Evolutionary conservation across 345 rosid species (phyloP), one percentile per base, ranked within the genome.

Genomic region (Ceriops zippeliana): DNA sequence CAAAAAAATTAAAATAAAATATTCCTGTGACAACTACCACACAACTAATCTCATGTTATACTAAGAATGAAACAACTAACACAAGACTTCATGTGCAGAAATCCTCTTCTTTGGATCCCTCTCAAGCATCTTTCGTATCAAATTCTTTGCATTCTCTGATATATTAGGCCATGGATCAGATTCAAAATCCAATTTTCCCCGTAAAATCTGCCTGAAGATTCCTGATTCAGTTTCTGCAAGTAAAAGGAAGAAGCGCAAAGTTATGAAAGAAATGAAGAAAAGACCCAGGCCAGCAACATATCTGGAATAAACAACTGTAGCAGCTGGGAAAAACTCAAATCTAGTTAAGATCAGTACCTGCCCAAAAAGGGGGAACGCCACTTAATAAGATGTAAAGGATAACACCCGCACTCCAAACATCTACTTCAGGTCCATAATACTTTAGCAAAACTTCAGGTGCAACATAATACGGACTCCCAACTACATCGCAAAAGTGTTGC

Each of bases 281-380:
- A 17, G 35, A 1, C 42, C 51, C 28, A 58, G 27, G 17, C 15
- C 22, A 20, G 32, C 52, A 21, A 63, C 24, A 21, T 1, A 61
- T 10, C 19, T 58, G 22, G 35, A 70, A 51, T 51, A 8, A 27
- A 26, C 17, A 75, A 66, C 21, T 56, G 17, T 26, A 11, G 61
- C 31, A 31, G 66, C 62, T 35, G 26, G 62, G 21, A 58, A 8
- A 59, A 46, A 34, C 37, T 7, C 10, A 34, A 28, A 4, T 6
- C 30, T 26, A 35, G 31, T 30, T 37, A 46, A 16, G 49, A 57
- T 56, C 49, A 26, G 19, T 69, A 90, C 99, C 99, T 67, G 97
- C 96, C 96, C 97, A 91, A 69, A 95, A 95, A 27, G 99, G 97
- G 4, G 99, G 99, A 81, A 91, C 96, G 9, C 99, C 97, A 66